Evolutionary conservation across 805 yeast genomes (phyloP).

Genomic region (Kockiozyma suomiensis): DNA sequence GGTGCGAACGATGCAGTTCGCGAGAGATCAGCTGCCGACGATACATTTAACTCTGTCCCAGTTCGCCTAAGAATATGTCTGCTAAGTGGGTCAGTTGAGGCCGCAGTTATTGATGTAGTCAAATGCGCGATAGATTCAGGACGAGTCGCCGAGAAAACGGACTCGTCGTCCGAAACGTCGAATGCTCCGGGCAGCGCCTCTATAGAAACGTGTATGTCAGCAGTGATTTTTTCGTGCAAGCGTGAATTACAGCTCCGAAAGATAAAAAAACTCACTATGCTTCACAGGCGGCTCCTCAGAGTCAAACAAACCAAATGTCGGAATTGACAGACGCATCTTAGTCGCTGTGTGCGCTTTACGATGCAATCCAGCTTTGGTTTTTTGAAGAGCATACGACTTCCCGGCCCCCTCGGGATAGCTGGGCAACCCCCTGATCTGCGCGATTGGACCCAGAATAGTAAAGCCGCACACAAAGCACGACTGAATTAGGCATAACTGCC

Average conservation of each 20-base stretch:
- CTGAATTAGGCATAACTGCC: too few species aligned
- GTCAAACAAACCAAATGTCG: constrained; percentile 7
- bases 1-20: constrained; percentile 12
- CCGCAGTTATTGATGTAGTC: not conserved
- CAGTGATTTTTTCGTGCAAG: not conserved
- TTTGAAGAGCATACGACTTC: too few species aligned
- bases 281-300: not conserved
- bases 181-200: constrained; percentile 13
- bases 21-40: constrained; percentile 1
- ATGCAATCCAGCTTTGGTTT: too few species aligned
- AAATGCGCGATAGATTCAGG: not conserved
- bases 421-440: not conserved
- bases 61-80: constrained; percentile 29
- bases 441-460: not conserved
- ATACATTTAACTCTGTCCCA: constrained; percentile 12
- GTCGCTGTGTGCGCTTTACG: too few species aligned
- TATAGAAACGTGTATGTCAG: not conserved
- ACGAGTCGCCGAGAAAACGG: not conserved
- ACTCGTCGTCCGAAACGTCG: constrained; percentile 1
- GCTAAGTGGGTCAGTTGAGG: constrained; percentile 27
- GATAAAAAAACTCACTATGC: not conserved
- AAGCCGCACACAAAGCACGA: too few species aligned
- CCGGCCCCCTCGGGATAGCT: too few species aligned
- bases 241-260: not conserved
- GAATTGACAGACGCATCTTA: constrained; percentile 6